Evolutionary conservation across 148 eudicot genomes (phyloP).

Genomic region (Fagopyrum tataricum): DNA sequence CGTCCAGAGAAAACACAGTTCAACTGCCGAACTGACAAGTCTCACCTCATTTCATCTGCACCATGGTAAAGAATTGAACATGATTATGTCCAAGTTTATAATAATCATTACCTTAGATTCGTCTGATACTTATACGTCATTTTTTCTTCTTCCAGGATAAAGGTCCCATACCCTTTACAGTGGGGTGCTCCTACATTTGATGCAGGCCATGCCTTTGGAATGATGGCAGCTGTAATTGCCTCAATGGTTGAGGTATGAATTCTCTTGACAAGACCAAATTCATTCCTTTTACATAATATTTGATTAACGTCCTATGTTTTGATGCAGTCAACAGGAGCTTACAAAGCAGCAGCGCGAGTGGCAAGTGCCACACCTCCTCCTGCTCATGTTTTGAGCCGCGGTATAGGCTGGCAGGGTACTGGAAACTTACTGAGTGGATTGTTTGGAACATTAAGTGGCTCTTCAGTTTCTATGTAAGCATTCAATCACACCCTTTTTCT

Average conservation of each 20-base stretch:
- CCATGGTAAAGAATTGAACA: constrained; percentile 54
- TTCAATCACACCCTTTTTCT: not conserved
- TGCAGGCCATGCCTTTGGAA: constrained; percentile 93
- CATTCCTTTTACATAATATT: not conserved
- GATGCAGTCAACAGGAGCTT: constrained; percentile 90
- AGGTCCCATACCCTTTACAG: constrained; percentile 91
- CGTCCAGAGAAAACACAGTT: constrained; percentile 65
- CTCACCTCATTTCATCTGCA: constrained; percentile 85
- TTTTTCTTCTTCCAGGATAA: constrained; percentile 48
- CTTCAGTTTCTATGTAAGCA: constrained; percentile 83
- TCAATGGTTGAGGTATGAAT: constrained; percentile 74
- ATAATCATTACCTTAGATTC: not conserved
- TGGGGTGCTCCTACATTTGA: constrained; percentile 97
- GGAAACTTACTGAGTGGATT: constrained; percentile 83
- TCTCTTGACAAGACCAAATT: not conserved
- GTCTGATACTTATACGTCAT: not conserved
- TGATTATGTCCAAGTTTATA: not conserved
- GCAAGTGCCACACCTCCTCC: constrained; percentile 99
- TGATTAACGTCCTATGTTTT: not conserved
- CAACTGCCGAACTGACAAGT: constrained; percentile 78
- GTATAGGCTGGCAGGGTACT: constrained; percentile 99
- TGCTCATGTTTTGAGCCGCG: constrained; percentile 95
- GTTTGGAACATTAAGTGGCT: constrained; percentile 87
- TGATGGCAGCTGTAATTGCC: constrained; percentile 98
- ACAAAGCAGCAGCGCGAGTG: constrained; percentile 87